Conservation (phyloP, 495 filamentous ascomycete genomes). For the Talaromyces stipitatus region DNA sequence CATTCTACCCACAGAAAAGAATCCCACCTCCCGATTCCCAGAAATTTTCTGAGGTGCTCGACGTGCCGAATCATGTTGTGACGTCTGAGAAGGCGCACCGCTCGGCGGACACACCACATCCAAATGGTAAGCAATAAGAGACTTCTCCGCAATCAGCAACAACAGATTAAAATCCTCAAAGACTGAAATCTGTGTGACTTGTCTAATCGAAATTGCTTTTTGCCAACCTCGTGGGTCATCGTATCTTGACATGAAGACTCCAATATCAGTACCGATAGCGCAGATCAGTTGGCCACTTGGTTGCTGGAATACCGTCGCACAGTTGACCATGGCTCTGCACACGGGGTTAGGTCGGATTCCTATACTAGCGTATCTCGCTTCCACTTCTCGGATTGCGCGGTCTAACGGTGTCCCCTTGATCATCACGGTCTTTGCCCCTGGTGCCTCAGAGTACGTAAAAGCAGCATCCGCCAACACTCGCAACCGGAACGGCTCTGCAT, state of each 20-base stretch:
- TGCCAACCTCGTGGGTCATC: constrained; percentile 84
- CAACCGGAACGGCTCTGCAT: constrained; percentile 91
- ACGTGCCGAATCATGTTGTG: constrained; percentile 54
- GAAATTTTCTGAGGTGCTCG: constrained; percentile 87
- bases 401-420: constrained; percentile 90
- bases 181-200: constrained; percentile 88
- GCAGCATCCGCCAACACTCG: constrained; percentile 88
- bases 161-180: constrained; percentile 93
- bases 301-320: constrained; percentile 79
- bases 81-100: constrained; percentile 44
- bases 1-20: constrained; percentile 93
- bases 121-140: constrained; percentile 88
- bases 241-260: constrained; percentile 80
- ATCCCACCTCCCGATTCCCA: constrained; percentile 80
- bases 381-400: constrained; percentile 82
- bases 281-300: constrained; percentile 75
- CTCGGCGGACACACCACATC: constrained; percentile 77
- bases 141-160: constrained; percentile 82
- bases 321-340: constrained; percentile 80
- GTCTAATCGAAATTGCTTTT: constrained; percentile 62
- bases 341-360: constrained; percentile 64
- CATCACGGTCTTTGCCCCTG: constrained; percentile 45
- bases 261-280: constrained; percentile 90
- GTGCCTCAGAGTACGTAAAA: constrained; percentile 69
- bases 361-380: constrained; percentile 57